Base-by-base conservation (phyloP, 805 yeast species). In the Kuraishia molischiana region DNA sequence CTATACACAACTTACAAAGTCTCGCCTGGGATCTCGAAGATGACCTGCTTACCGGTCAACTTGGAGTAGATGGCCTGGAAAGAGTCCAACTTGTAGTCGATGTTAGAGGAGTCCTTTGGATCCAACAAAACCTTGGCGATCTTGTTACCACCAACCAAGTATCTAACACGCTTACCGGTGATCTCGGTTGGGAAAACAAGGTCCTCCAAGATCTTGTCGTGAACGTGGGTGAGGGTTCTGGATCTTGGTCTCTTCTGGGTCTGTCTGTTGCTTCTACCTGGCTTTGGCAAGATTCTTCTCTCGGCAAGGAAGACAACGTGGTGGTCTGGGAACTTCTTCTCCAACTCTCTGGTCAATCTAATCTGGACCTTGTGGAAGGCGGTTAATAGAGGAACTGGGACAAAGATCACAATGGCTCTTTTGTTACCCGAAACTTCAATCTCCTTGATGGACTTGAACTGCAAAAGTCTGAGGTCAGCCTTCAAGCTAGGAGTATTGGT, bases 251-350 rank as follows among this genome's bases (percentile, higher is more conserved):
- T 89, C 89, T 92, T 89, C 77, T 92, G 98, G 61, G 68, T 72
- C 70, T 81, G 85, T 79, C 87, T 85, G 47, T 95, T 77, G 64
- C 80, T 74, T 77, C 97, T 87, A 62, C 94, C 85, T 69, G 97
- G 97, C 80, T 86, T 90, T 75, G 97, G 96, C 66, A 92, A 79
- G 75, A 90, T 92, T 77, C 96, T 86, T 78, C 98, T 86, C 79
- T 90, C 97, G 66, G 97, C 97, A 66, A 90, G 81, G 86, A 90
- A 86, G 60, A 92, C 90, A 70, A 90, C 96, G 70, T 92, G 97
- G 71, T 95, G 85, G 80, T 90, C 98, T 67, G 97, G 94, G 89
- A 90, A 92, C 78, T 92, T 90, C 94, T 90, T 90, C 78, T 90
- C 98, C 69, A 90, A 84, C 79, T 90, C 98, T 76, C 97, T 90